Percentiles rank a stretch among this genome's conserved stretches.
Evolutionary conservation across 352 stramenopile genomes (phyloP).

Genomic region (Pythium aphanidermatum): DNA sequence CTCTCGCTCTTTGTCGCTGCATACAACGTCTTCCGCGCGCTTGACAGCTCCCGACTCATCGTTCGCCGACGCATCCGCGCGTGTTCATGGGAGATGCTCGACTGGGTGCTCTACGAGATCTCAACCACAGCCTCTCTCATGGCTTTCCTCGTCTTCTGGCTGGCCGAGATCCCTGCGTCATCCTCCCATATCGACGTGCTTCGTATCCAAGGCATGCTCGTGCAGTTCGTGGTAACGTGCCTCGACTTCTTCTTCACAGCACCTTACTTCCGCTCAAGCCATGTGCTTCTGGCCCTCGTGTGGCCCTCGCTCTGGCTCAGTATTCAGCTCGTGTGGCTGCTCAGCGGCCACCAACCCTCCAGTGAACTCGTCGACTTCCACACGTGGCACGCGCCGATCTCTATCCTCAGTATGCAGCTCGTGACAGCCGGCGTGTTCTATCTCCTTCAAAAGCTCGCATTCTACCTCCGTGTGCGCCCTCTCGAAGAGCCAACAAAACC

Average conservation of each 20-base stretch:
- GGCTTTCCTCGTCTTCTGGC: conserved; percentile 51
- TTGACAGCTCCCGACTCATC: conserved; percentile 50
- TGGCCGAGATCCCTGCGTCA: conserved; percentile 13
- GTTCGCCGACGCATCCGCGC: conserved; percentile 40
- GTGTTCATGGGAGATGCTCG: conserved; percentile 58
- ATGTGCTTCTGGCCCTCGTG: conserved; percentile 52
- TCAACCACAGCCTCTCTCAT: conserved; percentile 39
- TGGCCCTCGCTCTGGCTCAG: conserved; percentile 51
- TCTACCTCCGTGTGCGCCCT: conserved; percentile 16
- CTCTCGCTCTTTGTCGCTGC: conserved; percentile 50
- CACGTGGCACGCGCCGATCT: conserved; percentile 29
- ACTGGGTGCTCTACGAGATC: conserved; percentile 62
- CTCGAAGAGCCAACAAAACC: not conserved
- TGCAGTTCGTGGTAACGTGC: conserved; percentile 38
- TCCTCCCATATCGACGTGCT: conserved; percentile 3
- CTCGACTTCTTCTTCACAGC: conserved; percentile 59
- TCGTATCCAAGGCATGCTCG: conserved; percentile 28
- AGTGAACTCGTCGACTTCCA: conserved; percentile 60
- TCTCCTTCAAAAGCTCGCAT: conserved; percentile 28
- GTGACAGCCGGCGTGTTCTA: conserved; percentile 39
- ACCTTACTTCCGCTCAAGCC: conserved; percentile 52
- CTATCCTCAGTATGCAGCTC: conserved; percentile 28
- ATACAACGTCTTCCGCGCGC: conserved; percentile 53
- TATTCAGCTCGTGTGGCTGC: conserved; percentile 49
- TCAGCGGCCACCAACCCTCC: conserved; percentile 45